Percentiles rank a stretch among this genome's conserved stretches.
Conservation (phyloP, 1,284 basidiomycete species). For the Fomitopsis schrenkii region DNA sequence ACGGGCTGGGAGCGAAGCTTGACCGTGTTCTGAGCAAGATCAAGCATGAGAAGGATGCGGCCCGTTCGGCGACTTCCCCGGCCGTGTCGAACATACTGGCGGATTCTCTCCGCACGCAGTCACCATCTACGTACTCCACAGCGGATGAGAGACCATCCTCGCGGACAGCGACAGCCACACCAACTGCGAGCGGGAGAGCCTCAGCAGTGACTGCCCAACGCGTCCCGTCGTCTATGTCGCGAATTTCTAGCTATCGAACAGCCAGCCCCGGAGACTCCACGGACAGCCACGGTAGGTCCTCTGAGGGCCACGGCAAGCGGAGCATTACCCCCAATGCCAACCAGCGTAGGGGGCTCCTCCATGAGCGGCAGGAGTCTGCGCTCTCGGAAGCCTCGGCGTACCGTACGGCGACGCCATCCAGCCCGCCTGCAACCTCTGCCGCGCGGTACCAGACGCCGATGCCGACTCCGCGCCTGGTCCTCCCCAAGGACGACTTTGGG, state of each 20-base stretch:
- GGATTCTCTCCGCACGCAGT: slow-evolving; percentile 34
- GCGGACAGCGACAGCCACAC: slow-evolving; percentile 24
- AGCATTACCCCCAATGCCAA: slow-evolving; percentile 21
- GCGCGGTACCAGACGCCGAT: slow-evolving; percentile 24
- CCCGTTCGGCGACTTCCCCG: slow-evolving; percentile 16
- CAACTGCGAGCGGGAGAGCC: slow-evolving; percentile 15
- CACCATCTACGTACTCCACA: slow-evolving; percentile 58
- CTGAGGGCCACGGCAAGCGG: slow-evolving; percentile 15
- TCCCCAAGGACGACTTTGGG: slow-evolving; percentile 82
- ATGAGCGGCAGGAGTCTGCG: slow-evolving; percentile 55
- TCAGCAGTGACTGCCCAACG: slow-evolving; percentile 22
- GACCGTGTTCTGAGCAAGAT: slow-evolving; percentile 78
- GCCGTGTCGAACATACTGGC: slow-evolving; percentile 18
- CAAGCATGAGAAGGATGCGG: slow-evolving; percentile 42
- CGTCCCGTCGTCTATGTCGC: slow-evolving; percentile 22
- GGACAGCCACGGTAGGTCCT: slow-evolving; percentile 9
- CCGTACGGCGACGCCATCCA: slow-evolving; percentile 38
- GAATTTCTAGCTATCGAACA: slow-evolving; percentile 25
- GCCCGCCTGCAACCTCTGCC: slow-evolving; percentile 26
- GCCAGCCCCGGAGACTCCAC: slow-evolving; percentile 26
- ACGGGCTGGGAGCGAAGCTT: slow-evolving; percentile 68
- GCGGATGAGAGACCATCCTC: slow-evolving; percentile 31
- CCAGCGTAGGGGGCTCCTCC: slow-evolving; percentile 17
- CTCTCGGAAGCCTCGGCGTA: slow-evolving; percentile 58
- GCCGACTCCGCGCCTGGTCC: slow-evolving; percentile 32